Evolutionary conservation across 305 asterid genomes (phyloP).

Genomic region (Fraxinus latifolia): DNA sequence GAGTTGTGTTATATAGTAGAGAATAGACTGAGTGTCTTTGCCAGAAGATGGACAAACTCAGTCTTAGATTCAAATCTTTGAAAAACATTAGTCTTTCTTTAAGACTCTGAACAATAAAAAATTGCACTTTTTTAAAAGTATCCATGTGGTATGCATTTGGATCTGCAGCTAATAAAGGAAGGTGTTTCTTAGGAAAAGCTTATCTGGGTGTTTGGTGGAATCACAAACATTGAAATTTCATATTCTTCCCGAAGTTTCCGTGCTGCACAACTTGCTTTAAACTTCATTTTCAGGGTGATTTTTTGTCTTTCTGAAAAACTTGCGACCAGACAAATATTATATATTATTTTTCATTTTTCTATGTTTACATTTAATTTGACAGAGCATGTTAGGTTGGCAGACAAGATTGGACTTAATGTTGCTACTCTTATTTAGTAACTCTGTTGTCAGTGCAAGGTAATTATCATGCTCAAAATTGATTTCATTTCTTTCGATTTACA

Average conservation of each 20-base stretch:
- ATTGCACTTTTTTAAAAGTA: not conserved
- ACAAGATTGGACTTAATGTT: not conserved
- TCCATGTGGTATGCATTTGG: slow-evolving; percentile 4
- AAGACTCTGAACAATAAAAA: not conserved
- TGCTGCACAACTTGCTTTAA: not conserved
- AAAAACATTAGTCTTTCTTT: not conserved
- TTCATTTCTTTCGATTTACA: not conserved
- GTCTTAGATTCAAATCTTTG: slow-evolving; percentile 1
- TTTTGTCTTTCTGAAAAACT: not conserved
- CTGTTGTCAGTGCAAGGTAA: not conserved
- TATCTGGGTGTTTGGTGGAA: not conserved
- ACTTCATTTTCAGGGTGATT: slow-evolving; percentile 1
- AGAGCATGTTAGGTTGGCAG: not conserved
- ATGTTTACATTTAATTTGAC: not conserved
- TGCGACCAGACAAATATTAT: not conserved
- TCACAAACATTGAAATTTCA: not conserved
- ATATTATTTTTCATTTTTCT: not conserved
- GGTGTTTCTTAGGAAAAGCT: slow-evolving; percentile 25
- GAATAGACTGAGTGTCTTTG: not conserved
- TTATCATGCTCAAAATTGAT: not conserved
- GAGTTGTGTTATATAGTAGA: not conserved
- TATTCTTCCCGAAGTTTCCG: not conserved
- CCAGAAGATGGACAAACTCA: not conserved
- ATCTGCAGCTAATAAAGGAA: slow-evolving; percentile 20
- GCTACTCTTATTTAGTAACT: not conserved